Evolutionary conservation across 192 early-diverging fungal genomes (phyloP), one percentile per base, ranked within the genome.

Genomic region (Allomyces arbusculus): DNA sequence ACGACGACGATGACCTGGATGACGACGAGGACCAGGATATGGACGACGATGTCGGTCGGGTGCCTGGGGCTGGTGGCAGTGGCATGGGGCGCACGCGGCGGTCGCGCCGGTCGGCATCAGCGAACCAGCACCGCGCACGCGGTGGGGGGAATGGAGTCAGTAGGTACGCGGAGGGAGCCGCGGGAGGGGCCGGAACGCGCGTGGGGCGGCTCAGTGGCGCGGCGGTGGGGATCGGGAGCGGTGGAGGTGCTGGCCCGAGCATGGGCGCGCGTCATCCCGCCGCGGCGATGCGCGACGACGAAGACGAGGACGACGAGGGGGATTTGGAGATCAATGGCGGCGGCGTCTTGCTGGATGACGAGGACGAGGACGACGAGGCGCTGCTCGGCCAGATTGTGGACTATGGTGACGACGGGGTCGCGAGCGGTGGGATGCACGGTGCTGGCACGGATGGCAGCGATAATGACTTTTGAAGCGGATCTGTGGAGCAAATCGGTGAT

Each of bases 391-490:
- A n/a, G 3, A 58, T 58, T n/a, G 50, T 58, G 12, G 50, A 58
- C 20, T 58, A 58, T 20, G 64, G 58, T 44, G 64, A 65, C 24
- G 64, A 65, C 4, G 33, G 33, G 7, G 33, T 40, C 33, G 33
- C 33, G 33, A 40, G 33, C 33, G 33, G 33, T 7, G 33, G 33
- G 33, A 40, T 40, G 33, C 33, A 40, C 28, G 64, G 45, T 23
- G 64, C n/a, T 4, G 64, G 28, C 24, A 26, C 24, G 12, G 24
- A 65, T 23, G 68, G 69, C n/a, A 69, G 67, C 43, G 75, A 77
- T 33, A 77, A 74, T 68, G 75, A 77, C 44, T 77, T 77, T 65
- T 77, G 67, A 76, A 20, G 33, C 3, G 33, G 0, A 7, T 8
- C 4, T 1, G 3, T 40, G 33, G 33, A 40, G 2, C 33, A 8